Evolutionary conservation across 768 basidiomycete genomes (phyloP).

Genomic region (Panaeolus papilionaceus): DNA sequence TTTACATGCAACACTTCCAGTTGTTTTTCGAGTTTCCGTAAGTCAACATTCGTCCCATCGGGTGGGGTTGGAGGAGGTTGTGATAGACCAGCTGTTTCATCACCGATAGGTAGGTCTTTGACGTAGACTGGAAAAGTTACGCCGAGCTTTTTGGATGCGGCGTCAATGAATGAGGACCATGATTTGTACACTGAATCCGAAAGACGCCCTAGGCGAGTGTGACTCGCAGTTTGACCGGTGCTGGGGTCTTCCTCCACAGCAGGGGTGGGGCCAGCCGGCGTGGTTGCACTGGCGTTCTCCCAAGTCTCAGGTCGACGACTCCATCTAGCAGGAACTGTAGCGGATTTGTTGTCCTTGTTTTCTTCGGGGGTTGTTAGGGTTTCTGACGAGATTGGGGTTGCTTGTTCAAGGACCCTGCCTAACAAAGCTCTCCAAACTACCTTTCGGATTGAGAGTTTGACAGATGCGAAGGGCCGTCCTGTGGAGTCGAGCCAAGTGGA

Average conservation of each 20-base stretch:
- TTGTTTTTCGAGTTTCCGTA: conserved; percentile 40
- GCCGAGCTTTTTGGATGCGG: conserved; percentile 34
- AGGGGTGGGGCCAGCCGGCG: neutral
- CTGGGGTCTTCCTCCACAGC: conserved; percentile 24
- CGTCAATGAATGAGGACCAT: conserved; percentile 54
- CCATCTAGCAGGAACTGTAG: conserved; percentile 32
- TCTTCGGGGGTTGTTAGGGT: conserved; percentile 8
- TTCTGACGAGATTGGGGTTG: conserved; percentile 6
- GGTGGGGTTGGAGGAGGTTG: conserved; percentile 20
- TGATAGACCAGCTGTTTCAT: neutral
- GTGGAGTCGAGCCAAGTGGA: conserved; percentile 55
- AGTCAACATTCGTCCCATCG: conserved; percentile 4
- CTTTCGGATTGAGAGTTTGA: conserved; percentile 66
- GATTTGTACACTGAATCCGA: conserved; percentile 53
- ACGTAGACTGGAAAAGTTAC: conserved; percentile 25
- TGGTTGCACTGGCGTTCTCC: neutral
- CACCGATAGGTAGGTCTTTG: conserved; percentile 4
- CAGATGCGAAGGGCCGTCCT: conserved; percentile 36
- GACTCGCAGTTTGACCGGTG: conserved; percentile 45
- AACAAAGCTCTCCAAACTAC: conserved; percentile 76
- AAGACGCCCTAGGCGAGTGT: conserved; percentile 58
- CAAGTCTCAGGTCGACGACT: conserved; percentile 26
- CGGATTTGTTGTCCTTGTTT: conserved; percentile 19
- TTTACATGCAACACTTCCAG: conserved; percentile 68
- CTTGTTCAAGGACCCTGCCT: conserved; percentile 24